phyloP scores from a whole-genome alignment of 176 grass and related monocot genomes.

The Carex myosuroides region DNA sequence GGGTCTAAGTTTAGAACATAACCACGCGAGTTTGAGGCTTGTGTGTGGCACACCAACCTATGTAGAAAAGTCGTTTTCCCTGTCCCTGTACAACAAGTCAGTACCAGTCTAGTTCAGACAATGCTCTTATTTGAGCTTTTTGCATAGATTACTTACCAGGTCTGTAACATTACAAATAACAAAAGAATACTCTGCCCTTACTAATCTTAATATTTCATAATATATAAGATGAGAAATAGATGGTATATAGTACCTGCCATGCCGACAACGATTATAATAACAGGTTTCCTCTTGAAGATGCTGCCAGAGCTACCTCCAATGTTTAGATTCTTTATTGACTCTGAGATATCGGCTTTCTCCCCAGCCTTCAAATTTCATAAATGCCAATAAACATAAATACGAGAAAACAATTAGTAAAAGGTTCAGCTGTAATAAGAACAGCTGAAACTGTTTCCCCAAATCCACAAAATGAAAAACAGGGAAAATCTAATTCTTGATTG shows the following conservation, averaged over 20 bases:
- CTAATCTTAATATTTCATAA: neutral
- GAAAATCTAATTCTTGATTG: too few relatives aligned
- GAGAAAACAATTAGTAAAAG: neutral
- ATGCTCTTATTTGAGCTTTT: neutral
- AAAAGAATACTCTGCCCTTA: neutral
- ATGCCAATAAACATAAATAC: neutral
- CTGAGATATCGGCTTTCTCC: constrained; percentile 54
- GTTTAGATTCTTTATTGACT: constrained; percentile 62
- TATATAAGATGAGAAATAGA: neutral
- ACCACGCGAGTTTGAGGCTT: constrained; percentile 51
- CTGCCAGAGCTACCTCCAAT: constrained; percentile 31
- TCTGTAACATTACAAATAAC: neutral
- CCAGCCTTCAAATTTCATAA: constrained; percentile 24
- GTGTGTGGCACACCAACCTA: constrained; percentile 60
- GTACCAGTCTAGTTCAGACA: neutral
- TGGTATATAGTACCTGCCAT: constrained; percentile 56
- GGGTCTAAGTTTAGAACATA: constrained; percentile 94
- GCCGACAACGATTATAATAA: constrained; percentile 83
- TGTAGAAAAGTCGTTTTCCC: constrained; percentile 93
- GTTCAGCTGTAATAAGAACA: neutral
- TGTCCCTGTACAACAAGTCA: constrained; percentile 38
- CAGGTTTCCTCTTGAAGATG: constrained; percentile 78
- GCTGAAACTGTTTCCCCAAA: neutral
- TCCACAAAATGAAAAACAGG: neutral
- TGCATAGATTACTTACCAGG: neutral